phyloP scores from a whole-genome alignment of 805 yeast genomes.

The Myxozyma melibiosi region DNA sequence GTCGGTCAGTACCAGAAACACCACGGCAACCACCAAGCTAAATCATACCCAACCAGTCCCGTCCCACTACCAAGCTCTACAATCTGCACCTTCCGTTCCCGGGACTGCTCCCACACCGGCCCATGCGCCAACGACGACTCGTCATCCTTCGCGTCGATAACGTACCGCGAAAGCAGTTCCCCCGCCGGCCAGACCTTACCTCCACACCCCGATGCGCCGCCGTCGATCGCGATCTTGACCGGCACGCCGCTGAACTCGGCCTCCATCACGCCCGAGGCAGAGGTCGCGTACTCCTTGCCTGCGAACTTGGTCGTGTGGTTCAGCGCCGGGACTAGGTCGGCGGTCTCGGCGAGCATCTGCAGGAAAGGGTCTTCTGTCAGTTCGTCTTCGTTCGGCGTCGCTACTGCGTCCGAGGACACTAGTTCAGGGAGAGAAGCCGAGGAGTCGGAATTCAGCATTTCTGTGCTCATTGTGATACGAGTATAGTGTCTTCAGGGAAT shows the following conservation, averaged over 20 bases:
- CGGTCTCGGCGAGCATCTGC: conserved; percentile 10
- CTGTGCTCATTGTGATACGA: background rate
- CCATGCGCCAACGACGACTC: conserved; percentile 14
- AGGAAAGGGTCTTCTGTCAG: conserved; percentile 1
- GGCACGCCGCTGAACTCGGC: conserved; percentile 16
- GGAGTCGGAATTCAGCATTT: background rate
- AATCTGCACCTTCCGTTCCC: conserved; percentile 37
- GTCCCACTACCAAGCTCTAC: conserved; percentile 63
- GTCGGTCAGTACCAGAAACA: background rate
- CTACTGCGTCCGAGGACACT: background rate
- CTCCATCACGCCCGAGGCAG: conserved; percentile 22
- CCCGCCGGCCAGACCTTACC: conserved; percentile 67
- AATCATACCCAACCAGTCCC: conserved; percentile 53
- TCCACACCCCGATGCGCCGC: conserved; percentile 65
- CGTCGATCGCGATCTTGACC: conserved; percentile 53
- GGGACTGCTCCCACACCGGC: conserved; percentile 18
- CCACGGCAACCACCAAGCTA: background rate
- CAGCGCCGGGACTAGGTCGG: conserved; percentile 18
- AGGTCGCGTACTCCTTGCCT: conserved; percentile 22
- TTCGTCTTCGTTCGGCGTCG: background rate
- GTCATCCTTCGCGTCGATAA: conserved; percentile 39
- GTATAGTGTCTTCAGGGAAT: no score
- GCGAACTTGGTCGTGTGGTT: conserved; percentile 24
- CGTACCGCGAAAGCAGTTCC: conserved; percentile 53
- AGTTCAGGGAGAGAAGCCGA: background rate